phyloP scores from a whole-genome alignment of 1,139 yeast species.

The Lodderomyces elongisporus region DNA sequence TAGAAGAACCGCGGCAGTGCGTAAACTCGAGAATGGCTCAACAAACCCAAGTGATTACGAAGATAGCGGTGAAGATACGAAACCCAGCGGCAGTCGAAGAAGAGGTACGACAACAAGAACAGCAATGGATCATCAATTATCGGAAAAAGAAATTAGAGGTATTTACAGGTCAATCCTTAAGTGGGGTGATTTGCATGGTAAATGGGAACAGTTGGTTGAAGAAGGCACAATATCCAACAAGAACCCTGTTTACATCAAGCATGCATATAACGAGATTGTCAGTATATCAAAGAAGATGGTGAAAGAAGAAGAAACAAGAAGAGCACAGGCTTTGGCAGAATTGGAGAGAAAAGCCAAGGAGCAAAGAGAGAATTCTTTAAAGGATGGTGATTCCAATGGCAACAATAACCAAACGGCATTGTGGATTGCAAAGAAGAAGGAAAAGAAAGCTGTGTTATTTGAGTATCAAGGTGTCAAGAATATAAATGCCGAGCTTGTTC shows the following conservation, averaged over 20 bases:
- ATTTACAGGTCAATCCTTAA: slow-evolving; percentile 79
- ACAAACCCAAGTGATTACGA: slow-evolving; percentile 14
- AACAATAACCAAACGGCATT: slow-evolving; percentile 41
- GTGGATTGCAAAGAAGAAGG: slow-evolving; percentile 64
- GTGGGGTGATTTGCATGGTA: slow-evolving; percentile 74
- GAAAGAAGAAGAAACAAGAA: slow-evolving; percentile 60
- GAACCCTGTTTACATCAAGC: slow-evolving; percentile 76
- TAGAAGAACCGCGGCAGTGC: slow-evolving; percentile 71
- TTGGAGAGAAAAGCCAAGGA: slow-evolving; percentile 61
- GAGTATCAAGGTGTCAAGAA: slow-evolving; percentile 86
- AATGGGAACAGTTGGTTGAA: slow-evolving; percentile 82
- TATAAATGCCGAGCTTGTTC: slow-evolving; percentile 82
- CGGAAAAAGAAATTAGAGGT: slow-evolving; percentile 84
- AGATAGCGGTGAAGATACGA: slow-evolving; percentile 21
- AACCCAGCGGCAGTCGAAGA: slow-evolving; percentile 17
- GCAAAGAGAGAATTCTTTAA: slow-evolving; percentile 42
- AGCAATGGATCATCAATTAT: slow-evolving; percentile 53
- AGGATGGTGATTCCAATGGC: too few species aligned
- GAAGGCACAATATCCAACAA: slow-evolving; percentile 88
- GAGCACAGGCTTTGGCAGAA: slow-evolving; percentile 50
- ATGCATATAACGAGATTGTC: slow-evolving; percentile 68
- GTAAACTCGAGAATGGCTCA: slow-evolving; percentile 47
- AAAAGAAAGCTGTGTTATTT: slow-evolving; percentile 80
- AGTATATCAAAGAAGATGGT: slow-evolving; percentile 59
- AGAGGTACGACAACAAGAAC: slow-evolving; percentile 35